Evolutionary conservation across 2,329 filamentous ascomycete genomes (phyloP).

Genomic region (Clarireedia monteithiana): DNA sequence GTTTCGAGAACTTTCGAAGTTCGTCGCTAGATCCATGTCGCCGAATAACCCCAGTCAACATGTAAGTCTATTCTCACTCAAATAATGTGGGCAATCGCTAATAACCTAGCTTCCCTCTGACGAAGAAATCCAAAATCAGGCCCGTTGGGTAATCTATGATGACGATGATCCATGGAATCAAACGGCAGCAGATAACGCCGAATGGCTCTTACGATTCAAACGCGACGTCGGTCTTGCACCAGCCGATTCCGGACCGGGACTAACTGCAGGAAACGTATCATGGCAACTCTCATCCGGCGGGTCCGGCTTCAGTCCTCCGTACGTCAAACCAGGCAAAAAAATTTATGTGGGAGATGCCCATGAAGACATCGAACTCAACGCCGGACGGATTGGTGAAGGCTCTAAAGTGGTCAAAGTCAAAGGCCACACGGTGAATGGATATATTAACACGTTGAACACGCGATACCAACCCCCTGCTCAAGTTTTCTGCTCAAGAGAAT

Average conservation of each 20-base stretch:
- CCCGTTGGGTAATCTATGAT: conserved; percentile 55
- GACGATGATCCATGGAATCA: conserved; percentile 60
- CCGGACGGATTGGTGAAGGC: conserved; percentile 7
- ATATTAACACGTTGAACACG: conserved; percentile 36
- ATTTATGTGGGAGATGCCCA: conserved; percentile 31
- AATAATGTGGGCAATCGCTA: background rate
- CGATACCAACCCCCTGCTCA: conserved; percentile 39
- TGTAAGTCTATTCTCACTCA: conserved; percentile 14
- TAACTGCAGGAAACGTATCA: conserved; percentile 31
- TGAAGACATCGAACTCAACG: conserved; percentile 26
- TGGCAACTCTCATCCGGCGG: conserved; percentile 46
- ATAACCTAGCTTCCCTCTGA: conserved; percentile 38
- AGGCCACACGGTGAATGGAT: conserved; percentile 40
- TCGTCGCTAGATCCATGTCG: conserved; percentile 45
- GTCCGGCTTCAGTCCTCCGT: conserved; percentile 48
- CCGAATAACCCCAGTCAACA: conserved; percentile 53
- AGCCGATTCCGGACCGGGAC: conserved; percentile 41
- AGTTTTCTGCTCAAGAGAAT: conserved; percentile 51
- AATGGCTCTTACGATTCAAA: conserved; percentile 58
- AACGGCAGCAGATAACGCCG: conserved; percentile 54
- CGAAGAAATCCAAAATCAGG: conserved; percentile 56
- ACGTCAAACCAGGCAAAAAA: conserved; percentile 37
- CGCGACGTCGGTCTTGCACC: conserved; percentile 45
- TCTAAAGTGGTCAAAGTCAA: conserved; percentile 36
- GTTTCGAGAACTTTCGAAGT: conserved; percentile 45